phyloP scores from a whole-genome alignment of 1,139 yeast species.

The Oligophagozyma castellii region DNA sequence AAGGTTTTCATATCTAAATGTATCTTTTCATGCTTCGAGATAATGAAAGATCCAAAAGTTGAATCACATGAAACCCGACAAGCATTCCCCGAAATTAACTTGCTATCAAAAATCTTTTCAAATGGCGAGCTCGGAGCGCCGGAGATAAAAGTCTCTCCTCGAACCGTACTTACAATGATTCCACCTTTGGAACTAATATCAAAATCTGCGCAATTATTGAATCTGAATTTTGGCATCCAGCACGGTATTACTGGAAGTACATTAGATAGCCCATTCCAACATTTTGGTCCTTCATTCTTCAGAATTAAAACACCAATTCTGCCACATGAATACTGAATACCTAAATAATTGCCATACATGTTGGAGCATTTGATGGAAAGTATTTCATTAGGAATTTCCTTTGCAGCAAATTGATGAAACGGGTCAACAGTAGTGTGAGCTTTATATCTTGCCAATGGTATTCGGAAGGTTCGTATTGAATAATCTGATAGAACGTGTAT shows the following conservation, averaged over 20 bases:
- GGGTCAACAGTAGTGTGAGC: conserved; percentile 12
- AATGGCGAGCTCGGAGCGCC: conserved; percentile 5
- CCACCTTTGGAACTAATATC: conserved; percentile 62
- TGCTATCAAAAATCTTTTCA: conserved; percentile 14
- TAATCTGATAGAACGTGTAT: conserved; percentile 50
- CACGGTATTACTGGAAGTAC: conserved; percentile 13
- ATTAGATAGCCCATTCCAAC: conserved; percentile 17
- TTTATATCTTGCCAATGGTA: conserved; percentile 25
- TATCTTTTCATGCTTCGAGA: conserved; percentile 52
- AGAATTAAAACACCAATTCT: conserved; percentile 16
- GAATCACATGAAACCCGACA: conserved; percentile 54
- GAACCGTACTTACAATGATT: conserved; percentile 47
- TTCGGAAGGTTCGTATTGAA: conserved; percentile 38
- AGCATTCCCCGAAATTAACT: conserved; percentile 16
- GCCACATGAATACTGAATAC: conserved; percentile 20
- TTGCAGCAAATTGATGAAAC: conserved; percentile 16
- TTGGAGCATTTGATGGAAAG: conserved; percentile 20
- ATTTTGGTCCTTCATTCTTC: conserved; percentile 10
- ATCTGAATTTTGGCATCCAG: conserved; percentile 25
- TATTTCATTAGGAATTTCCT: conserved; percentile 15
- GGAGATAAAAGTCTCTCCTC: conserved; percentile 46
- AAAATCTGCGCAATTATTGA: conserved; percentile 36
- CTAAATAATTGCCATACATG: conserved; percentile 18
- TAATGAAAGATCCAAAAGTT: conserved; percentile 52
- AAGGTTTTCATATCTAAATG: conserved; percentile 36